These are phyloP conservation scores for Brettanomyces nanus DNA, from an alignment of 805 yeast species.

Conservation along the genomic window DNA sequence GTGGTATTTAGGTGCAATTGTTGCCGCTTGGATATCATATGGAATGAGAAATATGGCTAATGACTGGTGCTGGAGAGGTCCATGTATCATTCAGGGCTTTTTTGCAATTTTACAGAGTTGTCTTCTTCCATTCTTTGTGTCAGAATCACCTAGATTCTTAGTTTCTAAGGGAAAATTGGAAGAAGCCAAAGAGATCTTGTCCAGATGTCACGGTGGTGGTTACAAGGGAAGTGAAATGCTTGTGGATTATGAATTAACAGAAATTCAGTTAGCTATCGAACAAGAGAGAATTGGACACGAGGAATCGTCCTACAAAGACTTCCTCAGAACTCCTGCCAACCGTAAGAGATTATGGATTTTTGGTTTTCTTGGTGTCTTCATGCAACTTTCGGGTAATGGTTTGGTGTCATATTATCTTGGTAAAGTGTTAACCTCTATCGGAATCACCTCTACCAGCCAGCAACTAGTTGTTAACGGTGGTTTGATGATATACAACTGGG, in stretches of 20 bases:
- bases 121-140: conserved; percentile 26
- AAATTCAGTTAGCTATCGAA: conserved; percentile 3
- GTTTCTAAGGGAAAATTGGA: conserved; percentile 28
- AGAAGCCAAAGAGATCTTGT: conserved; percentile 34
- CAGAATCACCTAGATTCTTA: conserved; percentile 35
- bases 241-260: conserved; percentile 3
- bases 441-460: conserved; percentile 12
- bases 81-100: conserved; percentile 39
- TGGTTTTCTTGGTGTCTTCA: conserved; percentile 22
- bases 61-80: conserved; percentile 44
- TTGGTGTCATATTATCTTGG: conserved; percentile 37
- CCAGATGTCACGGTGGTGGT: conserved; percentile 48
- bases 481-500: conserved; percentile 12
- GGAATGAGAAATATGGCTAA: conserved; percentile 29
- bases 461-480: conserved; percentile 19
- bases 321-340: conserved; percentile 23
- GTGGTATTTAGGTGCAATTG: conserved; percentile 36
- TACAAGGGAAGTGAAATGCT: conserved; percentile 1
- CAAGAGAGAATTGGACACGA: conserved; percentile 3
- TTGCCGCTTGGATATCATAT: conserved; percentile 34
- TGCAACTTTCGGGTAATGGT: conserved; percentile 37
- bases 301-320: not conserved
- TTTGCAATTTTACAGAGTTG: conserved; percentile 34
- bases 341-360: conserved; percentile 30
- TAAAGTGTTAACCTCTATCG: conserved; percentile 21